A percentile compares a stretch with the other conserved stretches of the same genome.
These are phyloP conservation scores for Kernera saxatilis DNA, from an alignment of 345 rosid genomes.

Conservation along the genomic window DNA sequence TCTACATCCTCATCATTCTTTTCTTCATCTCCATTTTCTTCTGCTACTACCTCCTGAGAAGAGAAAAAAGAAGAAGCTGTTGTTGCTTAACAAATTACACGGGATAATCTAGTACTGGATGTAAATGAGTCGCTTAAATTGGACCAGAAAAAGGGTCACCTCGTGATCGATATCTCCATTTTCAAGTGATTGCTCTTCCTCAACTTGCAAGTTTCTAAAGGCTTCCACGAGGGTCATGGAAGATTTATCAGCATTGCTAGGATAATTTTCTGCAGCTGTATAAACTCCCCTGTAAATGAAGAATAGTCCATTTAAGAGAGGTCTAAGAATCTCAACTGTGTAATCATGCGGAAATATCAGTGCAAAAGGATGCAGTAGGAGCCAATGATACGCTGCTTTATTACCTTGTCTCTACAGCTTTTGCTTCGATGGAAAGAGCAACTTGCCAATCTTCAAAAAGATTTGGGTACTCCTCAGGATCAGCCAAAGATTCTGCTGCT, in stretches of 20 bases:
- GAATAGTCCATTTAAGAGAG: background rate
- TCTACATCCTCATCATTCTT: conserved; percentile 32
- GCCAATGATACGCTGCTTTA: background rate
- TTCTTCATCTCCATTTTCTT: conserved; percentile 53
- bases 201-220: conserved; percentile 79
- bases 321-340: background rate
- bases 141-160: conserved; percentile 35
- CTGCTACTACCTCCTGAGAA: conserved; percentile 41
- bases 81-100: background rate
- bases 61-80: background rate
- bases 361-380: background rate
- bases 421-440: conserved; percentile 82
- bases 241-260: conserved; percentile 62
- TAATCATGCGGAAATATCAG: background rate
- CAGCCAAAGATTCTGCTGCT: conserved; percentile 98
- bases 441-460: conserved; percentile 98
- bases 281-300: conserved; percentile 52
- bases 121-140: background rate
- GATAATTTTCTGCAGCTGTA: conserved; percentile 60
- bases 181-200: conserved; percentile 72
- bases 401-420: conserved; percentile 72
- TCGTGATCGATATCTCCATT: conserved; percentile 75
- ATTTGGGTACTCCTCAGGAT: conserved; percentile 96
- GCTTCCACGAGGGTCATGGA: conserved; percentile 75
- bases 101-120: background rate